Base-by-base conservation (phyloP, 2,329 filamentous ascomycete species). In the Aureobasidium uvarum region DNA sequence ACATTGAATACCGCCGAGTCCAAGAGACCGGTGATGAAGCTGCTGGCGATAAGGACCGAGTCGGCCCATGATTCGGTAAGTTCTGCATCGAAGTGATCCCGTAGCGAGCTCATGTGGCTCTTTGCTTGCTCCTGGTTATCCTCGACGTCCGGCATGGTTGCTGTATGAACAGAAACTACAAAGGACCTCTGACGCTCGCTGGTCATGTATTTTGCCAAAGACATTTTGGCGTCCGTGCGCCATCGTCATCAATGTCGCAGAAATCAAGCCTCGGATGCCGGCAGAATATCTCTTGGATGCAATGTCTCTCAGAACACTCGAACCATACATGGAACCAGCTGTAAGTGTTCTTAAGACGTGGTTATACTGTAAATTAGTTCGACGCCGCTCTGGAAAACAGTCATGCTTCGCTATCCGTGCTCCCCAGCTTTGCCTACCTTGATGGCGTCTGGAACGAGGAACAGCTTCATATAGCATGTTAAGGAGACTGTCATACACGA, bases 1-100 rank as follows among this genome's bases (percentile, higher is more conserved):
- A 89, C 89, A 66, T 87, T 88, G 54, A 90, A 89, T 2, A 89
- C 86, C 2, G 89, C 86, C 76, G 88, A 91, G 76, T 94, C 90
- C 8, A 92, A 82, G 13, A 94, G 79, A 4, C 90, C 90, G 0
- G 90, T 93, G 73, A 92, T 88, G 68, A 90, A 78, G 74, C 92
- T 93, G 77, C 89, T 91, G 33, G 85, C 78, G 4, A 94, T 79
- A 45, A 94, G 81, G 23, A 91, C 79, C 1, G 90, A 68, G 72
- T 94, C 90, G 16, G 86, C 85, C 81, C 86, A 84, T 51, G 84
- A 80, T 33, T 86, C 85, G 66, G 79, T 81, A 64, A 91, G 79
- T 64, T 89, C 80, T n/a, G 70, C 71, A 2, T 68, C 73, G 67
- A 81, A 71, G 68, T 81, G 76, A 2, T 67, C 41, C 14, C 60